Evolutionary conservation across 352 stramenopile genomes (phyloP).

Genomic region (Phytophthora quininea): DNA sequence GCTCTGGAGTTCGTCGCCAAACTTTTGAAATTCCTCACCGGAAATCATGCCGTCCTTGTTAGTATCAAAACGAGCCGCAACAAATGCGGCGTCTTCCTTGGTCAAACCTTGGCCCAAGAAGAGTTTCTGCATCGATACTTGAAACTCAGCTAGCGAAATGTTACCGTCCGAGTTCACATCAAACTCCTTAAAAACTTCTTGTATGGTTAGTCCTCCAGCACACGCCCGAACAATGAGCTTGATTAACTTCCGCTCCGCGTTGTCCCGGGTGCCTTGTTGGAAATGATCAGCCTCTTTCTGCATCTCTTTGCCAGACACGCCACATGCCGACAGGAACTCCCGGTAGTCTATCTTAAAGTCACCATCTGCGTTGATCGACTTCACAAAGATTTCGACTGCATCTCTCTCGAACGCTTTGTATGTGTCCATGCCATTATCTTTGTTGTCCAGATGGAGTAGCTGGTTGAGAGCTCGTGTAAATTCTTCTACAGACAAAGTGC

Average conservation of each 20-base stretch:
- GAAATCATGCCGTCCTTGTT: conserved; percentile 69
- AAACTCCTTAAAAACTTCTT: conserved; percentile 82
- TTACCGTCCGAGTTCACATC: conserved; percentile 64
- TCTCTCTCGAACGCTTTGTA: conserved; percentile 53
- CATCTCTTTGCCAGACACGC: conserved; percentile 33
- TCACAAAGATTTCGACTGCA: conserved; percentile 45
- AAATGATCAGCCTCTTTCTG: conserved; percentile 20
- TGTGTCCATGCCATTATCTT: conserved; percentile 5
- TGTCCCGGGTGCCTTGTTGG: conserved; percentile 15
- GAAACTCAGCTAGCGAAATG: conserved; percentile 66
- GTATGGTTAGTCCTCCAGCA: conserved; percentile 46
- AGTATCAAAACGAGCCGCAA: conserved; percentile 57
- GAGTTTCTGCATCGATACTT: conserved; percentile 53
- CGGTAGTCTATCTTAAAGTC: conserved; percentile 68
- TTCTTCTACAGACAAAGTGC: conserved; percentile 60
- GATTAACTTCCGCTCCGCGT: conserved; percentile 63
- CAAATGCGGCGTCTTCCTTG: conserved; percentile 40
- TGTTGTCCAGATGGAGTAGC: conserved; percentile 37
- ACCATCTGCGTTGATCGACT: conserved; percentile 65
- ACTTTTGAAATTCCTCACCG: conserved; percentile 64
- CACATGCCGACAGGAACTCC: conserved; percentile 69
- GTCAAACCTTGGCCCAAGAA: conserved; percentile 46
- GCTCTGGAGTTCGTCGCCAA: conserved; percentile 45
- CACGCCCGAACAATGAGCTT: conserved; percentile 64
- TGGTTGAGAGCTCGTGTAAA: conserved; percentile 58